Evolutionary conservation across 2,329 filamentous ascomycete species (phyloP), one percentile per base, ranked within the genome.

Genomic region (Colletotrichum limetticola): DNA sequence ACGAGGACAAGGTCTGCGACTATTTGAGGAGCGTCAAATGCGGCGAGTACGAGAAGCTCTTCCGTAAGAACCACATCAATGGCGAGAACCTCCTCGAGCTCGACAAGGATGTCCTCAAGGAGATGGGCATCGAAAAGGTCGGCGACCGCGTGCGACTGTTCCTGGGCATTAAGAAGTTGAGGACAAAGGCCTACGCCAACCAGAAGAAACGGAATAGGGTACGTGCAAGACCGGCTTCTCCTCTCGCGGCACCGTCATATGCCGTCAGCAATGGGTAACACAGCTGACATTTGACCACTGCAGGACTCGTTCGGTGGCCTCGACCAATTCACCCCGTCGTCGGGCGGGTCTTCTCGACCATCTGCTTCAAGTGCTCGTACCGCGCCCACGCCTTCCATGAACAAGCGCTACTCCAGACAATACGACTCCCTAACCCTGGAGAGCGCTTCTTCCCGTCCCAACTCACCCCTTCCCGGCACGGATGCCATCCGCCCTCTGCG

Each of bases 81-180:
- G 97, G 97, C 78, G 95, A 98, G 85, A 98, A 97, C 80, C 87
- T 99, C 57, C 89, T 99, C 77, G 97, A 99, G 84, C 96, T 98
- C 88, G 97, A 99, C 83, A 97, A 98, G 86, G 93, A 95, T 68
- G 95, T 97, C 53, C 88, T 99, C 75, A 97, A 98, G 83, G 97
- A 99, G 82, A 97, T 99, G 91, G 97, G 97, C 56, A 96, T 99
- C 77, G 97, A 98, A 77, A 99, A 98, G 84, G 94, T 99, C 76
- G 97, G 97, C 75, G 97, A 99, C 82, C 92, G 97, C 66, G 96
- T 99, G 46, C 94, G 96, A 75, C 92, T 99, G 74, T 95, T 95
- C 78, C 88, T 95, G 74, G 92, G 92, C 76, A 95, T 96, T 80
- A 96, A 96, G 85, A 94, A 95, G 82, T 86, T 97, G 69, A 88